A percentile compares a stretch with the other conserved stretches of the same genome.
phyloP scores from a whole-genome alignment of 1,284 basidiomycete genomes.

The Moesziomyces parantarcticus region DNA sequence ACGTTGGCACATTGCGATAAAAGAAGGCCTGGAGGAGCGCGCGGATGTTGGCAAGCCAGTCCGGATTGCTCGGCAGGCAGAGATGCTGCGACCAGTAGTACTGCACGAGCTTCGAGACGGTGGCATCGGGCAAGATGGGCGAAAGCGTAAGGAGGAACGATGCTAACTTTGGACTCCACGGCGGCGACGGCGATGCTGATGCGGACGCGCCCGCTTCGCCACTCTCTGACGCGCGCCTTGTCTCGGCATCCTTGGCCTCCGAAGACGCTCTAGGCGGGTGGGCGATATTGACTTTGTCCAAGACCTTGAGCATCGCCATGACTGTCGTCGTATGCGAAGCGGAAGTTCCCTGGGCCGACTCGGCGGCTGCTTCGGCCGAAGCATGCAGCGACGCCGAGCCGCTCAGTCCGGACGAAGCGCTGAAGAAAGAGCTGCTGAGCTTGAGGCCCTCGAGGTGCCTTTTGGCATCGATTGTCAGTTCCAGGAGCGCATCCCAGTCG shows the following conservation, averaged over 20 bases:
- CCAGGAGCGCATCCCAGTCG: conserved; percentile 63
- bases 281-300: conserved; percentile 35
- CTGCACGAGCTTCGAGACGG: conserved; percentile 56
- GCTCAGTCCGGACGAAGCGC: conserved; percentile 8
- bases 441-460: conserved; percentile 59
- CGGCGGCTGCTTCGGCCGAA: conserved; percentile 10
- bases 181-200: conserved; percentile 17
- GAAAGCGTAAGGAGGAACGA: conserved; percentile 59
- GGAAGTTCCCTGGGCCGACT: conserved; percentile 5
- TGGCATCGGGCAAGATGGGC: conserved; percentile 58
- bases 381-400: conserved; percentile 5
- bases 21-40: conserved; percentile 61
- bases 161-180: conserved; percentile 58
- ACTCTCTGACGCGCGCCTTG: conserved; percentile 9
- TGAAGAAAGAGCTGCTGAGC: conserved; percentile 18
- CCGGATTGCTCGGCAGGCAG: conserved; percentile 60
- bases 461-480: conserved; percentile 56
- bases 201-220: conserved; percentile 3
- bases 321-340: conserved; percentile 11
- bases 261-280: conserved; percentile 20
- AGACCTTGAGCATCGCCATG: conserved; percentile 37
- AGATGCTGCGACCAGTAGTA: conserved; percentile 59
- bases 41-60: conserved; percentile 62
- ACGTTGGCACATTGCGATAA: conserved; percentile 45
- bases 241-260: conserved; percentile 18